These are phyloP conservation scores for Pichia cabralensis DNA, from an alignment of 805 yeast genomes.

Conservation along the genomic window DNA sequence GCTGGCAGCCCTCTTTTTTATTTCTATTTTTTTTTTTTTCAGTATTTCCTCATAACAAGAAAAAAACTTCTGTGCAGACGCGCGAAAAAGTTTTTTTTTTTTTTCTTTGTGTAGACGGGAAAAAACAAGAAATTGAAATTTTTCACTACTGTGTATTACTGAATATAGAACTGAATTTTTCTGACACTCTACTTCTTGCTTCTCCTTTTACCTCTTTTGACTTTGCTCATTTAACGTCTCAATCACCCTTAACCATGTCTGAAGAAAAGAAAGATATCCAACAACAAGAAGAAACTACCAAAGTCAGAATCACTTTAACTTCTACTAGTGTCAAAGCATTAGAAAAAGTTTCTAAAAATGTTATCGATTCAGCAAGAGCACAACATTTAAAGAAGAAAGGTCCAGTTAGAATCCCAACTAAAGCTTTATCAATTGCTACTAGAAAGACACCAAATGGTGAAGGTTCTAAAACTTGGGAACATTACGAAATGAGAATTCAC, in stretches of 20 bases:
- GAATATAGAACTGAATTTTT: too few species aligned
- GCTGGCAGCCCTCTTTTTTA: neutral
- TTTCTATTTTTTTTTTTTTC: too few species aligned
- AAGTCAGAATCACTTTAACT: constrained; percentile 98
- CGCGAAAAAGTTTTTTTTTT: too few species aligned
- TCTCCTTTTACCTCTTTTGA: neutral
- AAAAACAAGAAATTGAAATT: too few species aligned
- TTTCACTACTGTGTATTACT: neutral
- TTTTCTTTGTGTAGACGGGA: too few species aligned
- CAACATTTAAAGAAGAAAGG: constrained; percentile 88
- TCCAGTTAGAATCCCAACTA: constrained; percentile 99
- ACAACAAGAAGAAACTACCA: constrained; percentile 76
- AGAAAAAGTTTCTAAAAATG: constrained; percentile 91
- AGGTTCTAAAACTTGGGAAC: constrained; percentile 99
- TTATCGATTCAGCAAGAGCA: constrained; percentile 78
- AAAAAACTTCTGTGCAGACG: too few species aligned
- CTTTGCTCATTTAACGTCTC: constrained; percentile 29
- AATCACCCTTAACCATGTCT: constrained; percentile 44
- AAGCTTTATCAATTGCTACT: constrained; percentile 95
- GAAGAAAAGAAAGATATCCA: constrained; percentile 77
- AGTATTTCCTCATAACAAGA: too few species aligned
- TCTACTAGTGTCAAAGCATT: constrained; percentile 98
- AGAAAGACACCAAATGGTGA: constrained; percentile 99
- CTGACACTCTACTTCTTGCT: neutral
- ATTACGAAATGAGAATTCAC: constrained; percentile 99